Evolutionary conservation across 257 asterid species (phyloP).

Genomic region (Solanum neorickii): DNA sequence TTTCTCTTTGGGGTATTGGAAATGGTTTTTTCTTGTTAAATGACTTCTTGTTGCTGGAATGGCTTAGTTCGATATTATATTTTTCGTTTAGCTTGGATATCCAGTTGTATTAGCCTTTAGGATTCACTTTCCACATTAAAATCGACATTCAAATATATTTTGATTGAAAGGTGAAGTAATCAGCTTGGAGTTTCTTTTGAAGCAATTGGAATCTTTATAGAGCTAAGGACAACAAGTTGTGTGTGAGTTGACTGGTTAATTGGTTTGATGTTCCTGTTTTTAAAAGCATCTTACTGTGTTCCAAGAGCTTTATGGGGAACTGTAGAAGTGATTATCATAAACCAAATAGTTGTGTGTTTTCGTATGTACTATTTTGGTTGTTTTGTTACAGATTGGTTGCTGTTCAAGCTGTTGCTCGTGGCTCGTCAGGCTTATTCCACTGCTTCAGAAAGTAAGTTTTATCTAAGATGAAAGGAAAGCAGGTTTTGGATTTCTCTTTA

Average conservation of each 20-base stretch:
- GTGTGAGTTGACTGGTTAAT: not conserved
- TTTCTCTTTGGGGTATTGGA: not conserved
- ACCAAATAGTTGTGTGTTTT: not conserved
- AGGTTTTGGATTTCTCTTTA: not conserved
- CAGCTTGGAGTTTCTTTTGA: not conserved
- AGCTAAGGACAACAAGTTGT: not conserved
- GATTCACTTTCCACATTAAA: not conserved
- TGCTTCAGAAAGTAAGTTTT: not conserved
- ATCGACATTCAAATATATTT: not conserved
- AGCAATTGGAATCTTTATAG: not conserved
- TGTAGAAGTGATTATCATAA: not conserved
- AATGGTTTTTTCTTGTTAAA: not conserved
- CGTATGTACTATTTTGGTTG: not conserved
- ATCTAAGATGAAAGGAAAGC: not conserved
- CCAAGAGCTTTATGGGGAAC: not conserved
- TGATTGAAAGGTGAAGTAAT: not conserved
- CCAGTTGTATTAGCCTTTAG: not conserved
- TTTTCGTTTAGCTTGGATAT: not conserved
- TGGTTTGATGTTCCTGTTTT: not conserved
- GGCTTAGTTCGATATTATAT: not conserved
- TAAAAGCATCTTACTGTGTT: not conserved
- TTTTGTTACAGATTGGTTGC: not conserved
- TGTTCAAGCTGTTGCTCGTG: not conserved
- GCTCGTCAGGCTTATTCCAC: not conserved
- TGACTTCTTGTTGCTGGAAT: not conserved